These are phyloP conservation scores for Arthrinium puccinioides DNA, from an alignment of 2,329 filamentous ascomycete genomes.

Conservation along the genomic window DNA sequence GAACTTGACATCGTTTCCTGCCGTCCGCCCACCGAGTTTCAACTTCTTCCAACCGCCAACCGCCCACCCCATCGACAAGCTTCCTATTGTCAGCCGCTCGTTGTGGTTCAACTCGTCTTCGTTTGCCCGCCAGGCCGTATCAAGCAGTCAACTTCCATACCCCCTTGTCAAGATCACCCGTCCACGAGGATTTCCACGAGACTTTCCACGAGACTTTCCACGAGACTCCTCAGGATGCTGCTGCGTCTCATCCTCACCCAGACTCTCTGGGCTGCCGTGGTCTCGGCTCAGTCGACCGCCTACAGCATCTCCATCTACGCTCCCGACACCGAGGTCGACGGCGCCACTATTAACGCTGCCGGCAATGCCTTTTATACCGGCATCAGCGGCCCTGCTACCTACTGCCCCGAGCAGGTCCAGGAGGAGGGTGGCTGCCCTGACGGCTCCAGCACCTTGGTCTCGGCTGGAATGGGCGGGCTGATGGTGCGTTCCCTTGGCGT, in stretches of 20 bases:
- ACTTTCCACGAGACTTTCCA: too few relatives aligned
- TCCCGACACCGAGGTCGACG: conserved; percentile 14
- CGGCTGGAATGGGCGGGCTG: conserved; percentile 13
- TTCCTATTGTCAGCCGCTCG: too few relatives aligned
- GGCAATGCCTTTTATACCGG: conserved; percentile 16
- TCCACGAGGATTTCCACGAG: too few relatives aligned
- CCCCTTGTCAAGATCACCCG: too few relatives aligned
- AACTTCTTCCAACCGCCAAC: too few relatives aligned
- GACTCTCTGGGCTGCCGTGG: conserved; percentile 9
- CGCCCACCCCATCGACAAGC: too few relatives aligned
- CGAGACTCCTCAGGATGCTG: conserved; percentile 7
- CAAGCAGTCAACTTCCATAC: too few relatives aligned
- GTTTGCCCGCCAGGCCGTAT: too few relatives aligned
- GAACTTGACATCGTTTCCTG: too few relatives aligned
- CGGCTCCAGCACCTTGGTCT: conserved; percentile 17
- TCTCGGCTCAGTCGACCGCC: conserved; percentile 12
- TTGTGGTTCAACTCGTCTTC: too few relatives aligned
- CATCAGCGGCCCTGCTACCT: conserved; percentile 15
- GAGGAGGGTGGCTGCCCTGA: conserved; percentile 10
- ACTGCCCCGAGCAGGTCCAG: conserved; percentile 12
- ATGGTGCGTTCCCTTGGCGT: conserved; percentile 12
- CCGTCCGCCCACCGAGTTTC: too few relatives aligned
- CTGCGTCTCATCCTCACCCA: conserved; percentile 5
- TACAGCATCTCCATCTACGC: conserved; percentile 18
- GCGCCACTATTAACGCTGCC: conserved; percentile 14